Base-by-base conservation (phyloP, 768 basidiomycete species). In the Boletellus ananas region DNA sequence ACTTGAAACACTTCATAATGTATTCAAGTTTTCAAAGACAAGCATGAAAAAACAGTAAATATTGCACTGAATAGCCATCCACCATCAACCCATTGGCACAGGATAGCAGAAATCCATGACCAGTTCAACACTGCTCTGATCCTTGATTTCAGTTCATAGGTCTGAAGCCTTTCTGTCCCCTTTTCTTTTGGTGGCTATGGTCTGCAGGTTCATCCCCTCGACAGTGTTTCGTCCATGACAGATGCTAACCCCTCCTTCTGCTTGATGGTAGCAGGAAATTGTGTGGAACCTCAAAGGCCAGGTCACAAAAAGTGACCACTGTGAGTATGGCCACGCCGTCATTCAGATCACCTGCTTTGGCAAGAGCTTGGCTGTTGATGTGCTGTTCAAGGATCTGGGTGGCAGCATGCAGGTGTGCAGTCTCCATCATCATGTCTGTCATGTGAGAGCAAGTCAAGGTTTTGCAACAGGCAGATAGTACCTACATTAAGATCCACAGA, bases 131-230 rank as follows among this genome's bases (percentile, higher is more conserved):
- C 94, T 21, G 84, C 97, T 57, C 83, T 97, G 37, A 96, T 98
- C 61, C 75, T 98, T 31, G 95, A 98, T 70, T 98, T 98, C 70
- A 95, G 95, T 47, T 96, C 94, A 10, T 94, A 93, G 80, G 94
- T 95, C 60, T 57, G 59, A 73, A 44, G 20, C 12, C 4, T 40
- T n/a, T 9, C 11, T 3, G 29, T 29, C 29, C 18, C 38, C 34
- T n/a, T 48, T 49, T 35, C 45, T 51, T 50, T 59, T 37, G 54
- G 40, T 43, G 50, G 96, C 68, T 98, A 97, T 69, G 96, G 96
- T 21, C 78, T 98, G 13, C 93, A 96, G 79, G 93, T 90, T 50
- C 39, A 76, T 63, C 40, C 25, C 40, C 27, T 25, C 23, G 23
- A 25, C 23, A 4, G 4, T 25, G 23, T n/a, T n/a, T 21, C 27